Evolutionary conservation across 768 basidiomycete species (phyloP), one percentile per base, ranked within the genome.

Genomic region (Suillus tomentosus): DNA sequence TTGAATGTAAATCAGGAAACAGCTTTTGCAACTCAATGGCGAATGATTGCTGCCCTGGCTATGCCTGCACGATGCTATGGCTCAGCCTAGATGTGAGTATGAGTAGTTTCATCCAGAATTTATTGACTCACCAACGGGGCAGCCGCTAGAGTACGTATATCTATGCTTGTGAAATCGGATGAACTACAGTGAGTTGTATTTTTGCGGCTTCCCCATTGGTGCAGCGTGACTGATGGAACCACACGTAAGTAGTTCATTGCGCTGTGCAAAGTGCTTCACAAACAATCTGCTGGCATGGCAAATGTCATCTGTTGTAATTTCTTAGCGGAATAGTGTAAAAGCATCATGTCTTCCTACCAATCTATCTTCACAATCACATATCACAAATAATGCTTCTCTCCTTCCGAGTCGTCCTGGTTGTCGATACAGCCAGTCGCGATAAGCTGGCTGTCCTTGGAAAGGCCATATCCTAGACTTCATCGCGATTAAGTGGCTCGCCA

Each of bases 221-320:
- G 42, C 3, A 42, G 17, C 8, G 17, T 42, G 17, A 15, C 15
- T 40, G 40, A 42, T 17, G 42, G 17, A 5, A 8, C 42, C 42
- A 17, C 15, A 15, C 40, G 40, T 15, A 15, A 15, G 40, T 40
- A 40, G 40, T 14, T 40, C 2, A 15, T 40, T 15, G 40, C 40
- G 5, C 40, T 15, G 13, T 40, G 42, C 42, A 17, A 15, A 42
- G 42, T 42, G 42, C 19, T 40, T 14, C 14, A 37, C 9, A 37
- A 37, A 14, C 40, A 40, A 40, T 40, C 6, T 15, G 40, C 40
- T 17, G 42, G 17, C 6, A 58, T 77, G 34, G 71, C 71, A 3
- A 56, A 66, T 15, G 15, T 1, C 14, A 40, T 15, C 40, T 40
- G 14, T 37, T 37, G 9, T 37, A 37, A 37, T 2, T 37, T 37